Evolutionary conservation across 2,329 filamentous ascomycete species (phyloP).

Genomic region (Ophiostoma pallidulum): DNA sequence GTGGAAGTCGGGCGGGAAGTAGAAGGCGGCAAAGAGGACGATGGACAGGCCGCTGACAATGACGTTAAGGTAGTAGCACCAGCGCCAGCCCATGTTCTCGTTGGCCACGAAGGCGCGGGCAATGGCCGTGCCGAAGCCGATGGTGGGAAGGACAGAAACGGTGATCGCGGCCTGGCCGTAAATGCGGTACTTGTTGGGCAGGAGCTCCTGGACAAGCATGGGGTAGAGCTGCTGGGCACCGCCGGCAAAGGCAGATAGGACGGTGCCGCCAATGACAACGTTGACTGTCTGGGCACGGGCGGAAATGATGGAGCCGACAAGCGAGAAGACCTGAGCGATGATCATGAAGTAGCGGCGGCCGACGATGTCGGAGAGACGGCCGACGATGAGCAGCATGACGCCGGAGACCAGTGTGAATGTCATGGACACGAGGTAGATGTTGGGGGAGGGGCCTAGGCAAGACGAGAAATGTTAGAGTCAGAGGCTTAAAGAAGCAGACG

Average conservation of each 20-base stretch:
- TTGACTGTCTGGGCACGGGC: conserved; percentile 25
- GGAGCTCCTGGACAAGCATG: conserved; percentile 30
- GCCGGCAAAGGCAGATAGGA: conserved; percentile 28
- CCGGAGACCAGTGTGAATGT: conserved; percentile 4
- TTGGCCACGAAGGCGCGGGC: conserved; percentile 32
- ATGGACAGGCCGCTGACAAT: conserved; percentile 31
- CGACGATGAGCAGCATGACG: conserved; percentile 24
- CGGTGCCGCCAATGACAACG: conserved; percentile 27
- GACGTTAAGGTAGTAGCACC: conserved; percentile 39
- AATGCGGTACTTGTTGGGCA: conserved; percentile 31
- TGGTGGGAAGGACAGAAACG: conserved; percentile 27
- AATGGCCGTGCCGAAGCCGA: conserved; percentile 35
- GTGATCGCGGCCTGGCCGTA: conserved; percentile 29
- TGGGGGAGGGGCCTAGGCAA: conserved; percentile 4
- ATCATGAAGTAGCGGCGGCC: conserved; percentile 32
- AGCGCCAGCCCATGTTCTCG: conserved; percentile 35
- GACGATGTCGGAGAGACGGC: conserved; percentile 30
- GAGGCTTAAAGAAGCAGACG: neutral
- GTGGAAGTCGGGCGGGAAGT: conserved; percentile 35
- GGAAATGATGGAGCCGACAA: conserved; percentile 28
- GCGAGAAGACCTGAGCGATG: conserved; percentile 21
- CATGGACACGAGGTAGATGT: conserved; percentile 11
- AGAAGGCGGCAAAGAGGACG: conserved; percentile 32
- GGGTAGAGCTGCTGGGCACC: conserved; percentile 30
- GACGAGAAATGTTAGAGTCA: neutral